Percentiles rank a stretch among this genome's conserved stretches.
phyloP scores from a whole-genome alignment of 2,329 filamentous ascomycete species.

The Ciborinia camelliae region DNA sequence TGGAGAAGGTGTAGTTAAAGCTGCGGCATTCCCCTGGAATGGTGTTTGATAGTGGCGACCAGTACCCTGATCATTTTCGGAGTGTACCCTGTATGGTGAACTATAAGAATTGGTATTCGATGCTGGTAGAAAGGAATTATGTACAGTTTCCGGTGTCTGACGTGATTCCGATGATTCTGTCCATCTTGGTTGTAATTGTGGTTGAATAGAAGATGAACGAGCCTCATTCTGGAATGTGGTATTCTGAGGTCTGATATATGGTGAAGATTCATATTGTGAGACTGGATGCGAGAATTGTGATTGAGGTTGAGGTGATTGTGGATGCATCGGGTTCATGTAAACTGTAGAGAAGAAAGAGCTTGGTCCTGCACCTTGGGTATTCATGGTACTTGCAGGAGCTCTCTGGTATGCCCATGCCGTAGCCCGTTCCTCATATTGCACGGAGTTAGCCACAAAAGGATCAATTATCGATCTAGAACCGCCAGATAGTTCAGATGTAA shows the following conservation, averaged over 20 bases:
- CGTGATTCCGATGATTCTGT: background rate
- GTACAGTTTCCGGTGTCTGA: background rate
- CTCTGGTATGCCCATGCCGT: background rate
- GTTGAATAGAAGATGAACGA: background rate
- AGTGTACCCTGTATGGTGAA: background rate
- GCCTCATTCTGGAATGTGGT: background rate
- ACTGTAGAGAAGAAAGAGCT: background rate
- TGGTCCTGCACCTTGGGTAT: background rate
- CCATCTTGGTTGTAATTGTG: background rate
- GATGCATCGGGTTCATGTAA: background rate
- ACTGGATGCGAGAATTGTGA: background rate
- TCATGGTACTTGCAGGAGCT: background rate
- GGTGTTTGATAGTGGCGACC: background rate
- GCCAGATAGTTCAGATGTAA: background rate
- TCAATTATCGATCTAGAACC: background rate
- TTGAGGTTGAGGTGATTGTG: background rate
- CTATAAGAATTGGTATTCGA: background rate
- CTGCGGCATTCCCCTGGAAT: no score
- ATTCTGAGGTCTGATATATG: background rate
- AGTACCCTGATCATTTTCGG: background rate
- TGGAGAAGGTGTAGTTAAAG: background rate
- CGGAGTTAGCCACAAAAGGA: background rate
- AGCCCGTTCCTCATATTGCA: background rate
- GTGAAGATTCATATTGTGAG: background rate
- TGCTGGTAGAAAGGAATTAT: background rate